Evolutionary conservation across 2,329 filamentous ascomycete species (phyloP).

Genomic region (Huntiella omanensis): DNA sequence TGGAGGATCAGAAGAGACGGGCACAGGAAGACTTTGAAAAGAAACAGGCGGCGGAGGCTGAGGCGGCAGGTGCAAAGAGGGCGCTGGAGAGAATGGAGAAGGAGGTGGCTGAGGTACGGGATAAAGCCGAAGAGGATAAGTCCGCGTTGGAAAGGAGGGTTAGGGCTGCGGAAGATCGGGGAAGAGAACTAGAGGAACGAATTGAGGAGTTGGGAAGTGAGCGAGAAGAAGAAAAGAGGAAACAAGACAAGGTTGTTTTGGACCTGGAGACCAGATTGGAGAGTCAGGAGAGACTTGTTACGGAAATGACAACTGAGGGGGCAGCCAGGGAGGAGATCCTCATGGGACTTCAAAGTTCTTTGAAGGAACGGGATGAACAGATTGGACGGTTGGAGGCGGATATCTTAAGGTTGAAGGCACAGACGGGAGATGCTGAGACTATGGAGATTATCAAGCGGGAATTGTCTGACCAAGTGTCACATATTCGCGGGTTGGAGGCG

Average conservation of each 20-base stretch:
- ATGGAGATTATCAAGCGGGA: conserved; percentile 72
- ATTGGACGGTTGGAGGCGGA: conserved; percentile 65
- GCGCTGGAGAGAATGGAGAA: conserved; percentile 30
- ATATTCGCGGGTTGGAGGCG: conserved; percentile 69
- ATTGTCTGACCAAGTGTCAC: conserved; percentile 76
- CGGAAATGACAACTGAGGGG: conserved; percentile 41
- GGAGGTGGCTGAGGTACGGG: conserved; percentile 34
- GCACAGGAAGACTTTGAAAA: conserved; percentile 72
- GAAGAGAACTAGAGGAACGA: conserved; percentile 59
- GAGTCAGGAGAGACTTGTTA: conserved; percentile 26
- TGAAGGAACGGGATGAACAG: conserved; percentile 50
- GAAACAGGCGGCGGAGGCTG: conserved; percentile 39
- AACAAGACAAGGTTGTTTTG: conserved; percentile 32
- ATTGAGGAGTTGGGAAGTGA: conserved; percentile 48
- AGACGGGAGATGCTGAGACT: conserved; percentile 72
- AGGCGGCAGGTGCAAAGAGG: conserved; percentile 28
- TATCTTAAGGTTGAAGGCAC: conserved; percentile 64
- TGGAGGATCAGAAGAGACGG: conserved; percentile 59
- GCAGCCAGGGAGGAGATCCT: conserved; percentile 36
- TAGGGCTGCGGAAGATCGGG: conserved; percentile 54
- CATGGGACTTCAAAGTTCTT: conserved; percentile 42
- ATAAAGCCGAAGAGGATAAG: conserved; percentile 33
- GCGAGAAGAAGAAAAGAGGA: conserved; percentile 51
- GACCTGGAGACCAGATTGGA: conserved; percentile 35
- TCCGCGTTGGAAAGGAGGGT: conserved; percentile 49